These are phyloP conservation scores for Xylariaceae sp. DNA, from an alignment of 2,329 filamentous ascomycete species.

Conservation along the genomic window DNA sequence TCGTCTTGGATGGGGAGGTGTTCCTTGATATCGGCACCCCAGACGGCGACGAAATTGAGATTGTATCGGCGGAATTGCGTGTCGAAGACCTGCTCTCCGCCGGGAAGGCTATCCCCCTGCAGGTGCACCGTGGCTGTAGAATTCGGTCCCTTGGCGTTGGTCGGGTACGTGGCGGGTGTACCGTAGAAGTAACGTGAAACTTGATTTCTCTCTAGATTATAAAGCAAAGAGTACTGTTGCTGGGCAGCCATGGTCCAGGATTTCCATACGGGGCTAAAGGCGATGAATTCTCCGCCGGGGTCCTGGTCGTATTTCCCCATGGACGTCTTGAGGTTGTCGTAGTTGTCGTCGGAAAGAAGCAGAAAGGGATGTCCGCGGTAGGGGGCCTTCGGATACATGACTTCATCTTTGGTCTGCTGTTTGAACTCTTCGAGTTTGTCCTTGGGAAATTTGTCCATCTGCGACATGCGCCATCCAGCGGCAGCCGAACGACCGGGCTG, in stretches of 20 bases:
- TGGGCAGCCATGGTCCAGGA: slow-evolving; percentile 50
- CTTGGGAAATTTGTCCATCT: slow-evolving; percentile 22
- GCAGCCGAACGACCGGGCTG: slow-evolving; percentile 23
- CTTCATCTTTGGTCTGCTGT: slow-evolving; percentile 23
- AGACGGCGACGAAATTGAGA: slow-evolving; percentile 51
- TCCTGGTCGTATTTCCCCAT: slow-evolving; percentile 42
- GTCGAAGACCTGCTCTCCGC: slow-evolving; percentile 39
- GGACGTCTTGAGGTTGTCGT: slow-evolving; percentile 44
- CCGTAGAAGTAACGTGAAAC: slow-evolving; percentile 46
- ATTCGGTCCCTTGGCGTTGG: slow-evolving; percentile 18
- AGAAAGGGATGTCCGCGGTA: slow-evolving; percentile 49
- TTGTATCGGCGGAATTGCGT: slow-evolving; percentile 48
- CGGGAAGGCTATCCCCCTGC: slow-evolving; percentile 12
- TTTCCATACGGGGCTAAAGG: slow-evolving; percentile 40
- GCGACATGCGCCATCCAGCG: slow-evolving; percentile 38
- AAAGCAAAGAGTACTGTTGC: slow-evolving; percentile 45
- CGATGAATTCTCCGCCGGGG: slow-evolving; percentile 26
- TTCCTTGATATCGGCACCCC: slow-evolving; percentile 47
- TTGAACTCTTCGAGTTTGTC: slow-evolving; percentile 16
- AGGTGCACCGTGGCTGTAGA: slow-evolving; percentile 2
- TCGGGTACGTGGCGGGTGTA: slow-evolving; percentile 26
- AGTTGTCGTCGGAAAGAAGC: slow-evolving; percentile 38
- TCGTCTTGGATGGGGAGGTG: slow-evolving; percentile 42
- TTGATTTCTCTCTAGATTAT: slow-evolving; percentile 45
- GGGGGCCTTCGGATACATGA: slow-evolving; percentile 33